Conservation (phyloP, 225 moss, liverwort and hornwort species). For the Marchantia polymorpha region DNA sequence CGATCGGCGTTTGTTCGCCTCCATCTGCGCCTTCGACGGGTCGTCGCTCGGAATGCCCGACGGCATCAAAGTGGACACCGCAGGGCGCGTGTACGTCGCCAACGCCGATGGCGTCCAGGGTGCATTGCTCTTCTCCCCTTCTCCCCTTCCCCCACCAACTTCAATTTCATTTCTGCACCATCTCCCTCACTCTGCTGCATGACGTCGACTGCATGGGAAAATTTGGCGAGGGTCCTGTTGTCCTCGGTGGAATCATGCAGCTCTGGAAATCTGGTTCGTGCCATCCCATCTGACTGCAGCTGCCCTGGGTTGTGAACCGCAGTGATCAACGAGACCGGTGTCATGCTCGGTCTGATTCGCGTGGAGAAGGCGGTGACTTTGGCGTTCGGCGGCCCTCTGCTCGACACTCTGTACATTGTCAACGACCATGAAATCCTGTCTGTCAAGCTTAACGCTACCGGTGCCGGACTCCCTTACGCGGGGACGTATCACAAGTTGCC, state of each 20-base stretch:
- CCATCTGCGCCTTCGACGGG: constrained; percentile 47
- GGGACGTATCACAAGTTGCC: background rate
- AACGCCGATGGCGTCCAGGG: constrained; percentile 49
- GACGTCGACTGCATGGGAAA: too few species aligned
- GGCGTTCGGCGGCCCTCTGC: constrained; percentile 50
- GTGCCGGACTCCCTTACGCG: constrained; percentile 12
- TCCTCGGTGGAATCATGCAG: too few species aligned
- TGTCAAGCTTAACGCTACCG: constrained; percentile 47
- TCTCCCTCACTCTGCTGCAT: too few species aligned
- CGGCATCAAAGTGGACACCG: constrained; percentile 58
- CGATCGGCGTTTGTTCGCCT: constrained; percentile 37
- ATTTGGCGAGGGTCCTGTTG: too few species aligned
- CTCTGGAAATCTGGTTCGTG: background rate
- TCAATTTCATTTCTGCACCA: too few species aligned
- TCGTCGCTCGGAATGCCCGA: constrained; percentile 35
- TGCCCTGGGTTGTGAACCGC: background rate
- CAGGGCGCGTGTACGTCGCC: constrained; percentile 47
- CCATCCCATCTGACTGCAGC: background rate
- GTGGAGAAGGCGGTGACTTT: constrained; percentile 41
- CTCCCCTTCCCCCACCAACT: background rate
- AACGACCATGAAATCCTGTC: constrained; percentile 42
- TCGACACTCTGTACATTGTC: constrained; percentile 50
- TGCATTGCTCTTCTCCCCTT: background rate
- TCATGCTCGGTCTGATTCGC: constrained; percentile 51
- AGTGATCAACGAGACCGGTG: constrained; percentile 49